Evolutionary conservation across 2,329 filamentous ascomycete genomes (phyloP), one percentile per base, ranked within the genome.

Genomic region (Fusarium solani-melongenae): DNA sequence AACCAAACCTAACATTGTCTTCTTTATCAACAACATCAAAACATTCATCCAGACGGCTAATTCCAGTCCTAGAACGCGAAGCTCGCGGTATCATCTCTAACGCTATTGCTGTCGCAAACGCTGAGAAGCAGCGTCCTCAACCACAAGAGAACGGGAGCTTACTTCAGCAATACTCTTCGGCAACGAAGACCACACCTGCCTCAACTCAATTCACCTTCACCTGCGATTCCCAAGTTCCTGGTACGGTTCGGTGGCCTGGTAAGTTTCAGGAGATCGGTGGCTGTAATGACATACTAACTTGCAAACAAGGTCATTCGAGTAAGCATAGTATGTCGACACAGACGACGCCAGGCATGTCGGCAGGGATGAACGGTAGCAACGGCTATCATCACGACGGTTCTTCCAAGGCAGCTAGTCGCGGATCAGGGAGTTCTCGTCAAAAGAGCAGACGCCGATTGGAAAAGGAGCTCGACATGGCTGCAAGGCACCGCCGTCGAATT

Each of bases 171-270:
- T 91, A 93, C 81, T 79, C 80, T 10, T 85, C 88, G 20, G 83
- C 86, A 7, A 86, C 86, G 66, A 92, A 90, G 77, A 80, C 89
- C 5, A 91, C 88, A 38, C 91, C 93, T 6, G 90, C 92, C 7
- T 94, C 95, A 65, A 93, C 93, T 0, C 94, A 98, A 77, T 99
- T 99, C 81, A 99, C 96, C 11, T 99, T 99, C 80, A 97, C 94
- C 14, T 98, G 95, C 82, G 94, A 97, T 78, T 96, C 95, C 1
- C 94, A 96, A 80, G 94, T 95, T 39, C 92, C 94, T 1, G 94
- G 92, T 67, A 91, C 92, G 64, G 89, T 94, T 81, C 91, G 92
- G 60, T 94, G 93, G 91, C 93, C 93, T 49, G 90, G 92, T 78
- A 83, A 83, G 70, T 76, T 34, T 24, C 41, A 22, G 33, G 24